These are phyloP conservation scores for Pichia sp. DNA, from an alignment of 1,139 yeast species.

Conservation along the genomic window DNA sequence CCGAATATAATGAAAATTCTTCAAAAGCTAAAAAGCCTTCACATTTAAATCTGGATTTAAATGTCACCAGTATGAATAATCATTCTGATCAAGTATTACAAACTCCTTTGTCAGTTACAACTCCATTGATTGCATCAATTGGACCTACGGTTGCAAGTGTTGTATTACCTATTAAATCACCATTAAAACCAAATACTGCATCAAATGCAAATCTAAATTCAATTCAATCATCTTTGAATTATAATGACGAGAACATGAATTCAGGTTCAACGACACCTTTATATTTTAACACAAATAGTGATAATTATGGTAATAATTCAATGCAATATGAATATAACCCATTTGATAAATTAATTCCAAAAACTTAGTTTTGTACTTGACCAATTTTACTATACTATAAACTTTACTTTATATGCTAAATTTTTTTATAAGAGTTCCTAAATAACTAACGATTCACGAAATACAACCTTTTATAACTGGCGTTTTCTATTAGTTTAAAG, in stretches of 20 bases:
- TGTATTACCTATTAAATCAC: conserved; percentile 27
- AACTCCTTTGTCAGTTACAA: conserved; percentile 25
- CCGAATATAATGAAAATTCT: conserved; percentile 11
- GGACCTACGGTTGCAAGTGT: conserved; percentile 30
- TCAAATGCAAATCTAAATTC: neutral
- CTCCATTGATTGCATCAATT: conserved; percentile 30
- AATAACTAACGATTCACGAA: no score
- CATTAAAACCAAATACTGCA: conserved; percentile 15
- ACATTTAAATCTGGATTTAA: conserved; percentile 15
- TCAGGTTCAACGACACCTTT: conserved; percentile 5
- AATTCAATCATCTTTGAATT: neutral
- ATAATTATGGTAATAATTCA: neutral
- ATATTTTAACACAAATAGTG: conserved; percentile 2
- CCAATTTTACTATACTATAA: neutral
- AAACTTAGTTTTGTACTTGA: neutral
- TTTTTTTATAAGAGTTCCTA: no score
- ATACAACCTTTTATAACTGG: no score
- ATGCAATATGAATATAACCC: conserved; percentile 22
- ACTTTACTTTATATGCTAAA: no score
- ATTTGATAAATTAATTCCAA: conserved; percentile 20
- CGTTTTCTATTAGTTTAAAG: no score
- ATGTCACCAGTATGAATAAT: conserved; percentile 3
- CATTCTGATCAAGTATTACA: conserved; percentile 3
- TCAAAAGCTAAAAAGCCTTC: conserved; percentile 20
- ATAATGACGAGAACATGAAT: conserved; percentile 4